A percentile compares a stretch with the other conserved stretches of the same genome.
phyloP scores from a whole-genome alignment of 2,329 filamentous ascomycete species.

The Hymenotorrendiella dingleyae region DNA sequence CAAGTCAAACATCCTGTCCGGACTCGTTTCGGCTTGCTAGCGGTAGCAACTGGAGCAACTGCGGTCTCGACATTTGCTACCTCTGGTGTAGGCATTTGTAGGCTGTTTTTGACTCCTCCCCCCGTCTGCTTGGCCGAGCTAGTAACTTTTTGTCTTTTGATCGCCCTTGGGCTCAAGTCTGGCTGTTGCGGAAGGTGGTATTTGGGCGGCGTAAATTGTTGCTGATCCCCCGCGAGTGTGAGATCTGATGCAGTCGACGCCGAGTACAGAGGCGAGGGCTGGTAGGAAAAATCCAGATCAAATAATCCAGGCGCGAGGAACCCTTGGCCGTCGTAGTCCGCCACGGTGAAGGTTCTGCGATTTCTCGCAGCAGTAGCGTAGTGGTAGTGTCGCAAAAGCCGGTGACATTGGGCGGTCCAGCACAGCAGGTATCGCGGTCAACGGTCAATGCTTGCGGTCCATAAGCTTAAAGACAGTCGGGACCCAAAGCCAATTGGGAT shows the following conservation, averaged over 20 bases:
- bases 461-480: no score
- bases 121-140: constrained; percentile 12
- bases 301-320: constrained; percentile 26
- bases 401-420: constrained; percentile 23
- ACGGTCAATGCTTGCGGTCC: background rate
- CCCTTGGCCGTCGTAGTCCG: constrained; percentile 25
- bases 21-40: constrained; percentile 70
- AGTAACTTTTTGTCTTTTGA: constrained; percentile 19
- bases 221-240: constrained; percentile 24
- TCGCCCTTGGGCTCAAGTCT: constrained; percentile 20
- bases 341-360: constrained; percentile 30
- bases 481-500: no score
- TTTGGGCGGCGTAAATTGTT: constrained; percentile 21
- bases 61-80: constrained; percentile 11
- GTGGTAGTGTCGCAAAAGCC: constrained; percentile 9
- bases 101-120: constrained; percentile 7
- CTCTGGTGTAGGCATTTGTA: constrained; percentile 26
- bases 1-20: constrained; percentile 89
- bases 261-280: constrained; percentile 25
- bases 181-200: constrained; percentile 12
- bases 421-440: background rate
- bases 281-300: constrained; percentile 25
- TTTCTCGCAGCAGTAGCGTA: constrained; percentile 20
- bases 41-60: constrained; percentile 12
- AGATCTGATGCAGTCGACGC: constrained; percentile 26